Base-by-base conservation (phyloP, 2,329 filamentous ascomycete genomes). In the Ceratocystis harringtonii region DNA sequence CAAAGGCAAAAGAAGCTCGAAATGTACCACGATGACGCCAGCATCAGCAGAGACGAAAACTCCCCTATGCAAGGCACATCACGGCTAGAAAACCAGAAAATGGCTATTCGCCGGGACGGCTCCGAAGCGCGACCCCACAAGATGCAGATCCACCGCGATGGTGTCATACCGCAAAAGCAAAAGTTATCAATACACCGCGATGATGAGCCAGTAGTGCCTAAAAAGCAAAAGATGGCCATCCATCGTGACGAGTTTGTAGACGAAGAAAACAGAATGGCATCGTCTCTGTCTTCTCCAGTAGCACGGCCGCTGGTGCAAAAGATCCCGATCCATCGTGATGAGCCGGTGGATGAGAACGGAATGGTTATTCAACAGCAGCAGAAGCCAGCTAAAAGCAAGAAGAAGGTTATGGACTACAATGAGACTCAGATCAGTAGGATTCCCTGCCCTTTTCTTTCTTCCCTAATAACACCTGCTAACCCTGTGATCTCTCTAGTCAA, bases 371-470 rank as follows among this genome's bases (percentile, higher is more conserved):
- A 72, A 22, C 44, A 64, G 28, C 61, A 44, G 15, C 17, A 36
- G 36, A 52, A 50, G 48, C 72, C 65, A 79, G 76, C 69, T 78
- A 78, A 72, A 77, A 78, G 43, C 86, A 83, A 73, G 89, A 85
- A 92, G 76, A 92, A 95, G 75, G 77, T 88, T 60, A 87, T 89
- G 76, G 91, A 96, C 72, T 79, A 92, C 65, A 92, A 92, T 71
- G 91, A 95, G 75, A 95, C 92, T 1, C 91, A 96, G 75, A 96
- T 92, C 63, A 90, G 90, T 95, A 78, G 78, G 87, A 79, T 17
- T 19, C 5, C 5, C 7, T 1, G 19, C 5, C 44, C 32, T 4
- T 10, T 10, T 6, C 30, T 15, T 36, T 41, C 3, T 48, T 17
- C 17, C 12, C 22, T 5, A 60, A 30, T 41, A 22, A 10, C 41